Conservation (phyloP, 2,329 filamentous ascomycete genomes). For the Cytospora paraplurivora region DNA sequence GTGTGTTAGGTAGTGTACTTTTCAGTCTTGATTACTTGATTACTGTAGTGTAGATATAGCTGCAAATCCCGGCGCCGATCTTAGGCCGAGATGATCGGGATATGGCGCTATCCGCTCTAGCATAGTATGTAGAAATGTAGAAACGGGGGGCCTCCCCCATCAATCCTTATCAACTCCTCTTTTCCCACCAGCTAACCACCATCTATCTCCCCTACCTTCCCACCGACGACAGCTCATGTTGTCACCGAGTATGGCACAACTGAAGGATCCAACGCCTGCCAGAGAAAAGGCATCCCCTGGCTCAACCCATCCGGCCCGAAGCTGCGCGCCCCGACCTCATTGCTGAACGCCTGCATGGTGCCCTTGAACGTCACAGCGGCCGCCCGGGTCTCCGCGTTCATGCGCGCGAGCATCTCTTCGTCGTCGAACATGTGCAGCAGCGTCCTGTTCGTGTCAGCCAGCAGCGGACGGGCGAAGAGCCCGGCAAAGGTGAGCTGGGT, state of each 20-base stretch:
- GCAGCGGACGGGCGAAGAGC: constrained; percentile 45
- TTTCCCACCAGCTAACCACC: too few species aligned
- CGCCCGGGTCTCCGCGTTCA: constrained; percentile 36
- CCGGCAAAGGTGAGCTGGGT: constrained; percentile 42
- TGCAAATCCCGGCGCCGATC: neutral
- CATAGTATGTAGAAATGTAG: too few species aligned
- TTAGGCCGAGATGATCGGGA: neutral
- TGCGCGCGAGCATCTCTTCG: constrained; percentile 37
- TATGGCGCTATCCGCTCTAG: neutral
- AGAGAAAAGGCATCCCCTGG: constrained; percentile 52
- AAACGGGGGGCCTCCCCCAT: too few species aligned
- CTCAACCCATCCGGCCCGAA: constrained; percentile 48
- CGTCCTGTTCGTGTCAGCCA: constrained; percentile 40
- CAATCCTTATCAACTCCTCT: too few species aligned
- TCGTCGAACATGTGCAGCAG: constrained; percentile 47
- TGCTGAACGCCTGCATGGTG: constrained; percentile 44
- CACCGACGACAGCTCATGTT: constrained; percentile 11
- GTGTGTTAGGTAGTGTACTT: too few species aligned
- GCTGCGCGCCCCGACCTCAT: constrained; percentile 38
- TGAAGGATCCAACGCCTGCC: constrained; percentile 33
- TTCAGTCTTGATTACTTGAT: too few species aligned
- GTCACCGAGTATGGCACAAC: constrained; percentile 30
- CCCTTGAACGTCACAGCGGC: constrained; percentile 42
- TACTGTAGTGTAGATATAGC: neutral
- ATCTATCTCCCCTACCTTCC: too few species aligned